phyloP scores from a whole-genome alignment of 371 early-diverging fungal species.

The Blakeslea trispora region DNA sequence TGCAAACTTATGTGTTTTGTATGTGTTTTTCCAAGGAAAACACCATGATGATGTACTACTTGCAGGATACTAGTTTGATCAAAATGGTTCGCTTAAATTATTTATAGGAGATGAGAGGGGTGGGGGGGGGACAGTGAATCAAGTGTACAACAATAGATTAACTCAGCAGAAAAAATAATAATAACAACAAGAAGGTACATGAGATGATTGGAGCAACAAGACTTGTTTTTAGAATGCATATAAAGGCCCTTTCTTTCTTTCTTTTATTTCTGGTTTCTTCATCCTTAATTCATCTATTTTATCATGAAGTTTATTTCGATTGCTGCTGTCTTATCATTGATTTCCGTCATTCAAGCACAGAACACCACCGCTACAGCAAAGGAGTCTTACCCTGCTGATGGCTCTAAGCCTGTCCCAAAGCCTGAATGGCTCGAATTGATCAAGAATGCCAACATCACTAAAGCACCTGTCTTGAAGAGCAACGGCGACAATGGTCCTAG shows the following conservation, averaged over 20 bases:
- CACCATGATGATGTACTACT: too few species aligned
- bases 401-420: conserved; percentile 31
- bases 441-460: conserved; percentile 33
- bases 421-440: conserved; percentile 48
- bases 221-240: too few species aligned
- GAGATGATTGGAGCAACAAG: too few species aligned
- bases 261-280: background rate
- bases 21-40: too few species aligned
- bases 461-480: conserved; percentile 38
- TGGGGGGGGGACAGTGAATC: too few species aligned
- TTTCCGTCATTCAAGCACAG: conserved; percentile 22
- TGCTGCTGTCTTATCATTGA: conserved; percentile 11
- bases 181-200: too few species aligned
- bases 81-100: too few species aligned
- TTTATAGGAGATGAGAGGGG: too few species aligned
- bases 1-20: too few species aligned
- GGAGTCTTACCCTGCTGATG: conserved; percentile 33
- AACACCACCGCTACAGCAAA: conserved; percentile 8
- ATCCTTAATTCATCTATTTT: background rate
- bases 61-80: too few species aligned
- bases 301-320: conserved; percentile 17
- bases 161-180: too few species aligned
- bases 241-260: background rate
- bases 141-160: too few species aligned
- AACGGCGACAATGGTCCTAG: conserved; percentile 20